phyloP scores from a whole-genome alignment of 1,284 basidiomycete species.

The Marasmius fiardii region DNA sequence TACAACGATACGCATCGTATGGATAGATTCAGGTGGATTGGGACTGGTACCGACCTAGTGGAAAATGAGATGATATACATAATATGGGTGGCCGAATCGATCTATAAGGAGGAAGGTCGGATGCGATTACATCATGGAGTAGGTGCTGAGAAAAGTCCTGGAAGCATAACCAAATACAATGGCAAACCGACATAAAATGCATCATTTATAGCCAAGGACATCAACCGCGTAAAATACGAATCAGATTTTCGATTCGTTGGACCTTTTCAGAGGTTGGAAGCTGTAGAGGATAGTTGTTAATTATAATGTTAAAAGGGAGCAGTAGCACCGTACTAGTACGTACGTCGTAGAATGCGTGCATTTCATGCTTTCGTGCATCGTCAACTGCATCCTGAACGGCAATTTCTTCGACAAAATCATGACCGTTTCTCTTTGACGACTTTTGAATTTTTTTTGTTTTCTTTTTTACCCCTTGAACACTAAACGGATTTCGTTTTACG shows the following conservation, averaged over 20 bases:
- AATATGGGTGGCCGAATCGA: constrained; percentile 40
- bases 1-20: constrained; percentile 61
- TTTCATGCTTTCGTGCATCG: constrained; percentile 33
- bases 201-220: not conserved
- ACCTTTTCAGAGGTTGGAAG: constrained; percentile 54
- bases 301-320: not conserved
- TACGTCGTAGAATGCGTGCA: constrained; percentile 53
- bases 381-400: constrained; percentile 38
- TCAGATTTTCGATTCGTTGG: constrained; percentile 34
- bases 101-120: constrained; percentile 44
- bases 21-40: constrained; percentile 72
- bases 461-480: not conserved
- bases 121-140: no score
- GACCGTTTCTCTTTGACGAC: not conserved
- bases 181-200: no score
- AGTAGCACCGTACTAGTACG: constrained; percentile 13
- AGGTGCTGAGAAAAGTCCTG: no score
- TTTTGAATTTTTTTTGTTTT: not conserved
- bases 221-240: constrained; percentile 23
- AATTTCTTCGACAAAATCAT: constrained; percentile 46
- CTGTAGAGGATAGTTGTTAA: constrained; percentile 26
- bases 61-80: constrained; percentile 25
- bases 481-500: not conserved
- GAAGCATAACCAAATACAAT: no score
- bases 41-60: constrained; percentile 61